Percentiles rank a stretch among this genome's conserved stretches.
Conservation (phyloP, 192 early-diverging fungal species). For the Coemansia sp. region DNA sequence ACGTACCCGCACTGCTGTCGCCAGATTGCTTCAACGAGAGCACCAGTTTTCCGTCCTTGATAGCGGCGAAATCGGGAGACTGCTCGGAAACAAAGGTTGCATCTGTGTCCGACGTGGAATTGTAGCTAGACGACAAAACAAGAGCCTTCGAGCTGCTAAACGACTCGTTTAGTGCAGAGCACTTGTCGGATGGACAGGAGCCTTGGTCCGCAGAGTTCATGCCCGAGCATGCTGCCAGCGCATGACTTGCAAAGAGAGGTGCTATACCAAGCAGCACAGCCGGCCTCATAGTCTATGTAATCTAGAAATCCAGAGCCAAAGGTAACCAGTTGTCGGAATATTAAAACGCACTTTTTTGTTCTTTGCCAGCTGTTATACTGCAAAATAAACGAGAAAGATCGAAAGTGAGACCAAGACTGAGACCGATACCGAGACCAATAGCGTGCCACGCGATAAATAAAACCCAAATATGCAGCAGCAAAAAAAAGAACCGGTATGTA, state of each 20-base stretch:
- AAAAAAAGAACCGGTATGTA: not conserved
- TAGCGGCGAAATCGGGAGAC: conserved; percentile 43
- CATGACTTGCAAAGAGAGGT: conserved; percentile 34
- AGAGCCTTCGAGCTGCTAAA: conserved; percentile 22
- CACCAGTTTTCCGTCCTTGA: conserved; percentile 41
- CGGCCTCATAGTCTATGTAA: conserved; percentile 19
- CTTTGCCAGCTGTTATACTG: too few relatives aligned
- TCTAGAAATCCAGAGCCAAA: not conserved
- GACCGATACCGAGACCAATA: conserved; percentile 3
- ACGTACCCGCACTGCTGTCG: conserved; percentile 23
- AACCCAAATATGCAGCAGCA: not conserved
- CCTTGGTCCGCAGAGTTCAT: conserved; percentile 44
- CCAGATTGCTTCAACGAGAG: conserved; percentile 51
- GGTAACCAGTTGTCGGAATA: too few relatives aligned
- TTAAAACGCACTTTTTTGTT: too few relatives aligned
- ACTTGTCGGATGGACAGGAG: conserved; percentile 30
- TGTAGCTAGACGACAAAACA: conserved; percentile 3
- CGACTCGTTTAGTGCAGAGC: conserved; percentile 13
- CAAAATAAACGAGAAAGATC: too few relatives aligned
- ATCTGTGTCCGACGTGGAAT: conserved; percentile 8
- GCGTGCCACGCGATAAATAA: not conserved
- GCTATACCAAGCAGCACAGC: conserved; percentile 18
- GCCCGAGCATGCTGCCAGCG: conserved; percentile 53
- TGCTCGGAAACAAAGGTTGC: conserved; percentile 58
- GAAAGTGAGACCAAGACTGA: not conserved